Evolutionary conservation across 768 basidiomycete species (phyloP).

Genomic region (Cystofilobasidium ferigula): DNA sequence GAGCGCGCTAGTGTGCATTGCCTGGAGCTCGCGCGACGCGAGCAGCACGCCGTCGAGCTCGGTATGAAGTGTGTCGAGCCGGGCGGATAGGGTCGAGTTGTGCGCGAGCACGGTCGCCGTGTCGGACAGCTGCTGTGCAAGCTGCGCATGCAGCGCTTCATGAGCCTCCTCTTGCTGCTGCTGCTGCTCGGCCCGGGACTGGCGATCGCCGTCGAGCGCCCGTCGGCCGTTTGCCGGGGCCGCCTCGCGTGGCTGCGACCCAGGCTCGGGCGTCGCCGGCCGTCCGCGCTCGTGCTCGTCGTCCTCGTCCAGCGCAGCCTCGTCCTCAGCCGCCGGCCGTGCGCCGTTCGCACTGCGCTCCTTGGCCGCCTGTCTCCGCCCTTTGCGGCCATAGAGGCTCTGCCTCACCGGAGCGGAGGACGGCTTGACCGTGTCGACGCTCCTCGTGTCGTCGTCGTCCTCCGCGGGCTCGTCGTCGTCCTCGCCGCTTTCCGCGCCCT

Average conservation of each 20-base stretch:
- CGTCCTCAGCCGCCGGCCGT: constrained; percentile 31
- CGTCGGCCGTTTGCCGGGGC: neutral
- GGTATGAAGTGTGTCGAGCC: constrained; percentile 52
- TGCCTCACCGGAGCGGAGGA: constrained; percentile 61
- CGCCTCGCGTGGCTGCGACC: neutral
- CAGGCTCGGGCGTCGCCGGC: constrained; percentile 28
- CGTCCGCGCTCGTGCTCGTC: constrained; percentile 44
- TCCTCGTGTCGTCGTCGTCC: constrained; percentile 60
- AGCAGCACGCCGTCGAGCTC: constrained; percentile 68
- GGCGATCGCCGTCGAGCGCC: constrained; percentile 25
- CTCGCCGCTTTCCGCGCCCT: constrained; percentile 31
- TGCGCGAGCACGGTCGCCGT: constrained; percentile 33
- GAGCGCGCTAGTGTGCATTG: constrained; percentile 66
- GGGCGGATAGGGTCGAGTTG: constrained; percentile 50
- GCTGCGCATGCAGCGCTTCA: constrained; percentile 4
- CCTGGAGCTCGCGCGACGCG: constrained; percentile 60
- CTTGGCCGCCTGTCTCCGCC: neutral
- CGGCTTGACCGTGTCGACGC: constrained; percentile 59
- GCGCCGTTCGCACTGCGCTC: constrained; percentile 37
- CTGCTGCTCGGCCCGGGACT: neutral
- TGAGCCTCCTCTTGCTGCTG: neutral
- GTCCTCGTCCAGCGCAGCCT: constrained; percentile 70
- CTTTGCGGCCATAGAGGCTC: constrained; percentile 47
- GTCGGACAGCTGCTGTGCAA: constrained; percentile 14
- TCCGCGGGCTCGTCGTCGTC: constrained; percentile 43